Conservation (phyloP, 2,329 filamentous ascomycete species). For the Chrysosporium keratinophilum region DNA sequence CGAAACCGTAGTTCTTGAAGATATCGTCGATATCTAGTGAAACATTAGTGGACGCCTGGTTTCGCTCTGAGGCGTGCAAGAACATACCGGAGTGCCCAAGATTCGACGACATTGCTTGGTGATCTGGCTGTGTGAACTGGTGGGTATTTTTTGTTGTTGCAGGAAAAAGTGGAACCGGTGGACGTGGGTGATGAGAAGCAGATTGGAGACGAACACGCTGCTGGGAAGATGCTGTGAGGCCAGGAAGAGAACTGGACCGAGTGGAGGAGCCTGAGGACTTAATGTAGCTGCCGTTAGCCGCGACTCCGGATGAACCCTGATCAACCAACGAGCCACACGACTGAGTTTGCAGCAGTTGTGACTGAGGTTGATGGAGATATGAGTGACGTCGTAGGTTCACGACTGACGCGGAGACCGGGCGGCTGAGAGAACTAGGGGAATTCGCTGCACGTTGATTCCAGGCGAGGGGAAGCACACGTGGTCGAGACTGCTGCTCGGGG, state of each 20-base stretch:
- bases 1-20: slow-evolving; percentile 25
- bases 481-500: not conserved
- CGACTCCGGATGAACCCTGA: slow-evolving; percentile 29
- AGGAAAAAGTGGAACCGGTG: slow-evolving; percentile 32
- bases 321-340: slow-evolving; percentile 25
- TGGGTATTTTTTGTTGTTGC: slow-evolving; percentile 24
- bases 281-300: slow-evolving; percentile 31
- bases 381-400: slow-evolving; percentile 7
- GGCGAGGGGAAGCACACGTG: not conserved
- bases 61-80: slow-evolving; percentile 34
- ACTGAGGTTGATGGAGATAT: not conserved
- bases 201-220: slow-evolving; percentile 29
- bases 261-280: slow-evolving; percentile 32
- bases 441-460: slow-evolving; percentile 1
- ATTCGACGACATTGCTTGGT: slow-evolving; percentile 34
- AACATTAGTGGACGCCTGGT: slow-evolving; percentile 7
- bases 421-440: not conserved
- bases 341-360: slow-evolving; percentile 25
- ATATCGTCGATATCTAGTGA: slow-evolving; percentile 22
- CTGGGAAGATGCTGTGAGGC: slow-evolving; percentile 22
- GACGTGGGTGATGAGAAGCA: slow-evolving; percentile 30
- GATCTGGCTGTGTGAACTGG: slow-evolving; percentile 25
- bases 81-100: slow-evolving; percentile 29
- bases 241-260: slow-evolving; percentile 27
- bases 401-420: not conserved